Evolutionary conservation across 768 basidiomycete genomes (phyloP), one percentile per base, ranked within the genome.

Genomic region (Porpolomopsis calyptriformis): DNA sequence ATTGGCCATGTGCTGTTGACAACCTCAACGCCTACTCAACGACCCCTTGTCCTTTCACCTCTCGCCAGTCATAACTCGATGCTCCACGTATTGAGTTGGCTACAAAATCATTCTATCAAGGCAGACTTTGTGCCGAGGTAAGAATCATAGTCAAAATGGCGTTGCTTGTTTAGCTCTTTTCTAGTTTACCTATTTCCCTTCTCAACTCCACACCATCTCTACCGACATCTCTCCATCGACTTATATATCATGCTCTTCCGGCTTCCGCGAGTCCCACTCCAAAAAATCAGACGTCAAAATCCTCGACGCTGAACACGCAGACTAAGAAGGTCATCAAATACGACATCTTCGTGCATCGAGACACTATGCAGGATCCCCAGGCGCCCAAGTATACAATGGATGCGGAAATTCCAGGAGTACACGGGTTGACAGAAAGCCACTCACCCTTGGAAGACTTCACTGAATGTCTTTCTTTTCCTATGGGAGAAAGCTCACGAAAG

Each of bases 1-100:
- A 57, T 77, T 27, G 83, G 83, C 0, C 80, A 85, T 54, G 45
- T 82, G 11, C 62, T 85, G n/a, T 59, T 80, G 43, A 62, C 64
- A 10, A 61, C 70, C 2, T 47, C 58, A 6, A 45, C 56, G 26
- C 61, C 60, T 31, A 23, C 29, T 9, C 60, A 64, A 42, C 64
- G 59, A 27, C 51, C 59, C 5, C 66, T 60, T 11, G 64, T 82
- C 20, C 54, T 60, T 18, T 72, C 78, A 22, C 79, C 78, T 8
- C 53, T 81, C 11, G 55, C 59, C 35, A 74, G 73, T 9, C 52
- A 60, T 4, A 61, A 60, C 36, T 51, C 66, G 20, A 64, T 77
- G 47, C 53, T 59, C 11, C 65, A 72, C 18, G 54, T 77, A 31
- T 58, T 74, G 33, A 53, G 68, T 20, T 77, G 76, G 78, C 54